These are phyloP conservation scores for Pelargonium australe DNA, from an alignment of 441 rosid species.

Conservation along the genomic window DNA sequence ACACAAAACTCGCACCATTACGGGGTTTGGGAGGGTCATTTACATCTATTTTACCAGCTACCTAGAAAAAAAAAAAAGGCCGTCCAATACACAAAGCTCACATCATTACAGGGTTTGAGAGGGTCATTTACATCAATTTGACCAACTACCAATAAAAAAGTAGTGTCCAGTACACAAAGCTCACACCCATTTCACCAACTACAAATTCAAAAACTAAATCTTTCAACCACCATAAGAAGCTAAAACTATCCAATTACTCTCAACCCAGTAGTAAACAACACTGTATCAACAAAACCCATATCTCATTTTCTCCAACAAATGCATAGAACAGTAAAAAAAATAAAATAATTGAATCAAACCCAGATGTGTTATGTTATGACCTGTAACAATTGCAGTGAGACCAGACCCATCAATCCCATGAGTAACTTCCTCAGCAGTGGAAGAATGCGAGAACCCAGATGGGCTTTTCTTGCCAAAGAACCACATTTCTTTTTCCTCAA, in stretches of 20 bases:
- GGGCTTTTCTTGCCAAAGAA: constrained; percentile 23
- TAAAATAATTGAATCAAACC: neutral
- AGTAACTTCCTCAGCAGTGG: constrained; percentile 42
- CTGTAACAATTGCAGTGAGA: constrained; percentile 47
- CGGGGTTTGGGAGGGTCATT: too few species aligned
- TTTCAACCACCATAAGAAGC: neutral
- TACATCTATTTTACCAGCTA: too few species aligned
- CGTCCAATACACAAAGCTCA: too few species aligned
- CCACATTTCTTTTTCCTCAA: constrained; percentile 24
- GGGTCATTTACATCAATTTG: too few species aligned
- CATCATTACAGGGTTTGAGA: too few species aligned
- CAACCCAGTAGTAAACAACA: neutral
- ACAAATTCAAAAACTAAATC: neutral
- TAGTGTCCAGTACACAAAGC: too few species aligned
- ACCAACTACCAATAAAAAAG: too few species aligned
- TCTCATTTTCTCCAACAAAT: neutral
- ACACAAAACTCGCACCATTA: too few species aligned
- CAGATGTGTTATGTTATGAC: constrained; percentile 9
- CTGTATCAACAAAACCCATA: neutral
- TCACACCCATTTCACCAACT: neutral
- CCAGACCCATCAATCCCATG: constrained; percentile 35
- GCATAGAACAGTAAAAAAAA: too few species aligned
- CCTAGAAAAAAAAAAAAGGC: too few species aligned
- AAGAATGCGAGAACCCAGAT: constrained; percentile 40
- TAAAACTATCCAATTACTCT: neutral